Evolutionary conservation across 2,329 filamentous ascomycete genomes (phyloP).

Genomic region (Apiospora malaysiana): DNA sequence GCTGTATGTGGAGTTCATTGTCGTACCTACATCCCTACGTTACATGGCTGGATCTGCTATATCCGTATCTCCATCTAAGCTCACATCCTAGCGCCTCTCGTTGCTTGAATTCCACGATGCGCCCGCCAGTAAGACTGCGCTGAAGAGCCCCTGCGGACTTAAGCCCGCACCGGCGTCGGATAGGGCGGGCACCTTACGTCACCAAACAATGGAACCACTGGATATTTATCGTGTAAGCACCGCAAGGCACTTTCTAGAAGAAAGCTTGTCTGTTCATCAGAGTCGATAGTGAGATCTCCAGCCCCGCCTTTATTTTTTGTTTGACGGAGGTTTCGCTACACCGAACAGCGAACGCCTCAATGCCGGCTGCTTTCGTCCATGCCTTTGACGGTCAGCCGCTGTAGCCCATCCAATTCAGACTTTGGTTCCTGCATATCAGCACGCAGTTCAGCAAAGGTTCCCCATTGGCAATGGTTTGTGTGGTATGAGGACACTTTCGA

Average conservation of each 20-base stretch:
- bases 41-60: neutral
- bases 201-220: neutral
- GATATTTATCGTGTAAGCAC: neutral
- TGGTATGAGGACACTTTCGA: no score
- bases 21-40: conserved; percentile 15
- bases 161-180: neutral
- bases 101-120: neutral
- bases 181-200: conserved; percentile 1
- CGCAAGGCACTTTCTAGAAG: conserved; percentile 1
- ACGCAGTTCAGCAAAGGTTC: no score
- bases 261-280: conserved; percentile 5
- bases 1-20: neutral
- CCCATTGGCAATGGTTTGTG: no score
- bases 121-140: no score
- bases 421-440: neutral
- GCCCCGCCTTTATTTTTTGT: neutral
- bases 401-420: neutral
- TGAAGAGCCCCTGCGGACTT: neutral
- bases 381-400: conserved; percentile 1
- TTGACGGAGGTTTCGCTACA: neutral
- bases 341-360: neutral
- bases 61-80: neutral
- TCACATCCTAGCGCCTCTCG: neutral
- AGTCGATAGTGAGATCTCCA: neutral
- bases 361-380: neutral